Evolutionary conservation across 805 yeast genomes (phyloP), one percentile per base, ranked within the genome.

Genomic region (Metschnikowia bowlesiae): DNA sequence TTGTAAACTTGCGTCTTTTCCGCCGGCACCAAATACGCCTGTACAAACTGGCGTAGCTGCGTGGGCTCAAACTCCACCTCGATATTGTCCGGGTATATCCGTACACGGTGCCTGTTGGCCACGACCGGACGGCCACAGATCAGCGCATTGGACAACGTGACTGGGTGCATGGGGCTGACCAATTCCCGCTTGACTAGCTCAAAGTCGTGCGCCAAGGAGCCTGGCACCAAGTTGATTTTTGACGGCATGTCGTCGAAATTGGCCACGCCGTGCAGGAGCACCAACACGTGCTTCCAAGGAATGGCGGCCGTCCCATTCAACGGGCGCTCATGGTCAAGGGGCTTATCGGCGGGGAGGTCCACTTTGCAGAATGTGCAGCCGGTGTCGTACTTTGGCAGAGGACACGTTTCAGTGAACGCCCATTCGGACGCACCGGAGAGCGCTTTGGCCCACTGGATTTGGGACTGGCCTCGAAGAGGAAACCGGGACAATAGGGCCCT

Each of bases 331-430:
- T 53, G 61, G 54, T 78, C 75, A 38, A 78, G 74, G 36, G 64
- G 79, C 51, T 74, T 70, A 42, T 62, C 69, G 7, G 53, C 54
- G 2, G 83, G 85, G 50, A 76, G 70, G 31, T 58, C 56, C 2
- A 61, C 34, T 39, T 64, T 58, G 56, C 90, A 85, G 53, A 62
- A 68, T 0, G 89, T 83, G 59, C 88, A 83, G 0, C 87, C 87
- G 0, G 86, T 81, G 52, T 82, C 84, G 44, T 64, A 66, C 7
- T 42, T 53, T 1, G 87, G 85, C 8, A 62, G 59, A 0, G 87
- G 86, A 55, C 86, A 82, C 16, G 51, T 52, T 10, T 47, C 46
- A 6, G 51, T 47, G 42, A 52, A 39, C 26, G 14, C 14, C 26
- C 4, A 6, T 16, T 36, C 7, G 9, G 39, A 5, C 26, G 39